phyloP scores from a whole-genome alignment of 2,329 filamentous ascomycete species.

The Fusarium subglutinans region DNA sequence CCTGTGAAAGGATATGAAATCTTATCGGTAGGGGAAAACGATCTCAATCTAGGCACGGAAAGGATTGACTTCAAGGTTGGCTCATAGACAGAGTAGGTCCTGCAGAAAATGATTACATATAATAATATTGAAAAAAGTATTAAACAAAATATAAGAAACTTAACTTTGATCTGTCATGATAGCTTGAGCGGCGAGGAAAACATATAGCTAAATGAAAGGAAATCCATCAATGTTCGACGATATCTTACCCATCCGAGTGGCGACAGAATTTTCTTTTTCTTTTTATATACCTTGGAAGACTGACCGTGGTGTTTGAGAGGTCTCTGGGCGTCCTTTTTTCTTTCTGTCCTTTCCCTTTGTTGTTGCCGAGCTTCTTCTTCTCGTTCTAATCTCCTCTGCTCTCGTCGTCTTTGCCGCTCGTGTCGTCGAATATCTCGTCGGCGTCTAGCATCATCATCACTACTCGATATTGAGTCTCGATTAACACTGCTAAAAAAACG shows the following conservation, averaged over 20 bases:
- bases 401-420: neutral
- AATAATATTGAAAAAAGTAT: fast-evolving
- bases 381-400: neutral
- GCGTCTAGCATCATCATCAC: neutral
- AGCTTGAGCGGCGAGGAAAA: neutral
- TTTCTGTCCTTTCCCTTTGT: neutral
- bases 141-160: neutral
- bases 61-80: neutral
- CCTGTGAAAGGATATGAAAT: fast-evolving
- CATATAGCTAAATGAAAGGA: neutral
- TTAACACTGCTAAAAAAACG: neutral
- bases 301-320: too few species aligned
- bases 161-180: neutral
- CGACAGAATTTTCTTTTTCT: neutral
- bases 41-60: neutral
- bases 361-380: neutral
- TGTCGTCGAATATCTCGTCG: neutral
- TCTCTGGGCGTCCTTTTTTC: too few species aligned
- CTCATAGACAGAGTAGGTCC: fast-evolving
- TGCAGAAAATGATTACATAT: neutral
- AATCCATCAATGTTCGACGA: neutral
- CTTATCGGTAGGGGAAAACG: neutral
- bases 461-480: too few species aligned
- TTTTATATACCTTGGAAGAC: fast-evolving
- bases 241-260: neutral